A percentile compares a stretch with the other conserved stretches of the same genome.
Evolutionary conservation across 306 rosid species (phyloP).

Genomic region (Citrullus mucosospermus): DNA sequence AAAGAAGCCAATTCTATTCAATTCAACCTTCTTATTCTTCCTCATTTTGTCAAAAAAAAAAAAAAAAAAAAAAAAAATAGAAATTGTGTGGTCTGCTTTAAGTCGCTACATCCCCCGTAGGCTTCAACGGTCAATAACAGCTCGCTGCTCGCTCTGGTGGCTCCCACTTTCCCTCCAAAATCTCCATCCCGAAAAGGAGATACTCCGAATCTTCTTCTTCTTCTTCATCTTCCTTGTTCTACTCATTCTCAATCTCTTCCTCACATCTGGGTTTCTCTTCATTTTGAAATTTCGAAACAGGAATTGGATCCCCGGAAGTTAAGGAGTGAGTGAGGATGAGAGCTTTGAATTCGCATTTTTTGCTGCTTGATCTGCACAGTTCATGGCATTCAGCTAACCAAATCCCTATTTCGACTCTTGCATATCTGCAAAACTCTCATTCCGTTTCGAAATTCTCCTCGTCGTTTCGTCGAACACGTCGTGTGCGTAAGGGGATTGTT

Average conservation of each 20-base stretch:
- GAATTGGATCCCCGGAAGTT: neutral
- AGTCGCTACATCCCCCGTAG: neutral
- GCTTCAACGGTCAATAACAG: conserved; percentile 12
- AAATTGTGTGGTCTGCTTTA: conserved; percentile 2
- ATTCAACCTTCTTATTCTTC: neutral
- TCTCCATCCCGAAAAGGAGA: conserved; percentile 29
- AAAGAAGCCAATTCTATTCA: neutral
- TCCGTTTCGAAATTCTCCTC: conserved; percentile 28
- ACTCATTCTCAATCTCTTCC: neutral
- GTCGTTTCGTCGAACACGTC: conserved; percentile 43
- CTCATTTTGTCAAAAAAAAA: too few species aligned
- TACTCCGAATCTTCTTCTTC: conserved; percentile 54
- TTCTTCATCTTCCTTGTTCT: neutral
- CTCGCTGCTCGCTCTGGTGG: conserved; percentile 4
- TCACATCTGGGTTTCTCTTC: neutral
- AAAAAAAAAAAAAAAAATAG: too few species aligned
- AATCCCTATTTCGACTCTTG: conserved; percentile 34
- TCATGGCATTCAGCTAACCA: conserved; percentile 42
- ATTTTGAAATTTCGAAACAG: neutral
- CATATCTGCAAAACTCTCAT: conserved; percentile 28
- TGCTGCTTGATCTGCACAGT: conserved; percentile 55
- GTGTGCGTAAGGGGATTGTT: conserved; percentile 11
- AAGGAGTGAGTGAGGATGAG: conserved; percentile 21
- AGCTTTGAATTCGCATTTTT: conserved; percentile 48
- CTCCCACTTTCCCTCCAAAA: conserved; percentile 28